phyloP scores from a whole-genome alignment of 768 basidiomycete genomes.

The Hygrophorus russula region DNA sequence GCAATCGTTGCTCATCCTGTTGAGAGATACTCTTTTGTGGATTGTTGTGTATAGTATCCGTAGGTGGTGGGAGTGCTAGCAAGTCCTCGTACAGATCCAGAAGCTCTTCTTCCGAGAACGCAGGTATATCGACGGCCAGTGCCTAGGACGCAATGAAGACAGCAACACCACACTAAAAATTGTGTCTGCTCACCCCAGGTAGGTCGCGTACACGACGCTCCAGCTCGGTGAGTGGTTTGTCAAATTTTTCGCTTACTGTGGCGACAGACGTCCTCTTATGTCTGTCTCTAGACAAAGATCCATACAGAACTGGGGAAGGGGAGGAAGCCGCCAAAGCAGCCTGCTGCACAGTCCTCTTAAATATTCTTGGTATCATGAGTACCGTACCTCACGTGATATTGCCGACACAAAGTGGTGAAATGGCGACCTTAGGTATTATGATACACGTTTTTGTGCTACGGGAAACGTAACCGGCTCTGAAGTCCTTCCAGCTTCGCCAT shows the following conservation, averaged over 20 bases:
- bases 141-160: slow-evolving; percentile 15
- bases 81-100: slow-evolving; percentile 32
- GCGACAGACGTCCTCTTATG: background rate
- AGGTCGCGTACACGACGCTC: slow-evolving; percentile 25
- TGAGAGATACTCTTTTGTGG: slow-evolving; percentile 24
- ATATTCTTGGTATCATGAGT: too few relatives aligned
- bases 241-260: background rate
- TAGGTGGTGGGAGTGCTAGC: slow-evolving; percentile 20
- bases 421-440: slow-evolving; percentile 10
- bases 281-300: background rate
- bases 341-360: background rate
- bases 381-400: too few relatives aligned
- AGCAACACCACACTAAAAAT: background rate
- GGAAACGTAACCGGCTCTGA: slow-evolving; percentile 28
- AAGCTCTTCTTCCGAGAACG: slow-evolving; percentile 33
- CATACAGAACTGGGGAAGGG: background rate
- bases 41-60: slow-evolving; percentile 5
- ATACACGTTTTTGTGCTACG: slow-evolving; percentile 27
- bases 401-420: too few relatives aligned
- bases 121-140: slow-evolving; percentile 18
- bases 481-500: slow-evolving; percentile 56
- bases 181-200: slow-evolving; percentile 18
- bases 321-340: background rate
- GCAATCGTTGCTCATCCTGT: background rate
- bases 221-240: slow-evolving; percentile 15